A percentile compares a stretch with the other conserved stretches of the same genome.
Evolutionary conservation across 768 basidiomycete genomes (phyloP).

Genomic region (Lactifluus pinguis): DNA sequence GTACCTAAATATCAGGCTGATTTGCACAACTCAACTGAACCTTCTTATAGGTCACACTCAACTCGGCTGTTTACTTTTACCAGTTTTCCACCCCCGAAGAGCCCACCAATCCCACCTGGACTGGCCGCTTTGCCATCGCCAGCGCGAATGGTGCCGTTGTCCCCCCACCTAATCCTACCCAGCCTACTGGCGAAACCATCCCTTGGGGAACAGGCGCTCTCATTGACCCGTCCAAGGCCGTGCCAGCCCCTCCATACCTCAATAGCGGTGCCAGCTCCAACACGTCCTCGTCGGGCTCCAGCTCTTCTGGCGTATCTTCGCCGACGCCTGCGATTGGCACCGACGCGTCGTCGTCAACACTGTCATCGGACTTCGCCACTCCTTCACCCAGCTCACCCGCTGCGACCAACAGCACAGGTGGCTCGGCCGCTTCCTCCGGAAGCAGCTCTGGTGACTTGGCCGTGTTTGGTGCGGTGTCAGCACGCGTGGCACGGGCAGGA

Average conservation of each 20-base stretch:
- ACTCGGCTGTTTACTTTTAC: conserved; percentile 73
- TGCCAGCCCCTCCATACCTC: conserved; percentile 4
- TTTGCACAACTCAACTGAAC: background rate
- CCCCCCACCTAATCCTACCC: conserved; percentile 41
- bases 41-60: conserved; percentile 42
- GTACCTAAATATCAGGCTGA: background rate
- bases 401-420: background rate
- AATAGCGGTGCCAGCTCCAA: background rate
- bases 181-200: conserved; percentile 39
- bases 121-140: conserved; percentile 69
- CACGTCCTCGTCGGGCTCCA: background rate
- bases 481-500: conserved; percentile 1
- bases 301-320: background rate
- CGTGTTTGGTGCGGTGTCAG: background rate
- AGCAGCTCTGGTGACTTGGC: background rate
- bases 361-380: background rate
- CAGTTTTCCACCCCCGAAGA: conserved; percentile 50
- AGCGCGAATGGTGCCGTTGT: conserved; percentile 36
- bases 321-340: background rate
- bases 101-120: conserved; percentile 42
- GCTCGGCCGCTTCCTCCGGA: background rate
- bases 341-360: background rate
- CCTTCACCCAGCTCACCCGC: background rate
- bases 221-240: conserved; percentile 32
- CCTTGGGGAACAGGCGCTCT: conserved; percentile 63